phyloP scores from a whole-genome alignment of 768 basidiomycete species.

The Podaxis sp. region DNA sequence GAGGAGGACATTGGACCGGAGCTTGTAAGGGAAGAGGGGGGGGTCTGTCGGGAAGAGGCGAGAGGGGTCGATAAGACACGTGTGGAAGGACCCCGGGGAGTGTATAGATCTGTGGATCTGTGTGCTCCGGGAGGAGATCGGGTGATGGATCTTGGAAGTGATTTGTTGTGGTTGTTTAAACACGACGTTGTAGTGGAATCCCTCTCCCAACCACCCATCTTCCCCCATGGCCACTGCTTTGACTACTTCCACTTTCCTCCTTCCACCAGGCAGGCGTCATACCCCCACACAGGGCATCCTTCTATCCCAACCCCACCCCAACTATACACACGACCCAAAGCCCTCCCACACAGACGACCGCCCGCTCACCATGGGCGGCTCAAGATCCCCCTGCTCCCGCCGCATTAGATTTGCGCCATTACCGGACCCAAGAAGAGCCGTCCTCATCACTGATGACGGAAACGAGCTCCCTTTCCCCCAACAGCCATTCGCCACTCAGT shows the following conservation, averaged over 20 bases:
- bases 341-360: constrained; percentile 2
- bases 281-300: constrained; percentile 12
- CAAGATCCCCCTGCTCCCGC: constrained; percentile 16
- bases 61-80: constrained; percentile 5
- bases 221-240: constrained; percentile 19
- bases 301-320: constrained; percentile 17
- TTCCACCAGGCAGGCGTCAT: constrained; percentile 6
- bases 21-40: not conserved
- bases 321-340: constrained; percentile 11
- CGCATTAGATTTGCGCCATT: constrained; percentile 84
- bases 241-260: constrained; percentile 2
- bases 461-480: constrained; percentile 36
- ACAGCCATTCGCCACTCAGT: constrained; percentile 22
- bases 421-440: constrained; percentile 67
- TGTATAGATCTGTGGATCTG: constrained; percentile 5
- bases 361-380: constrained; percentile 3
- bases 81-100: constrained; percentile 11
- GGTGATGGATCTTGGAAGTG: constrained; percentile 13
- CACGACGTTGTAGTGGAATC: not conserved
- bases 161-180: constrained; percentile 10
- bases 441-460: constrained; percentile 41
- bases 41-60: constrained; percentile 12
- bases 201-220: constrained; percentile 13
- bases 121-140: constrained; percentile 12
- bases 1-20: not conserved